These are phyloP conservation scores for Wickerhamiella occidentalis DNA, from an alignment of 805 yeast species.

Conservation along the genomic window DNA sequence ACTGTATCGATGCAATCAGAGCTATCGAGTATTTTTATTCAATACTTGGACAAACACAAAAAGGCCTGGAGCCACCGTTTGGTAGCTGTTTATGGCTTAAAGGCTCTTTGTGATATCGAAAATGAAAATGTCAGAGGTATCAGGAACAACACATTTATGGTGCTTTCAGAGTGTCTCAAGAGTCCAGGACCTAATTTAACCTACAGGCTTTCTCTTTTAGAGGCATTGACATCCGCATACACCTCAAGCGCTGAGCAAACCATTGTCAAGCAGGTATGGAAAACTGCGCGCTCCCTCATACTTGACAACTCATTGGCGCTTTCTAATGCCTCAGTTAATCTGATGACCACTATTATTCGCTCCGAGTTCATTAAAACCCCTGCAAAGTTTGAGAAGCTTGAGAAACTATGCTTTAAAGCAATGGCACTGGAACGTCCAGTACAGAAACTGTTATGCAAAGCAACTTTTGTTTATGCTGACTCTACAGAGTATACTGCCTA, in stretches of 20 bases:
- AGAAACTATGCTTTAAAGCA: constrained; percentile 20
- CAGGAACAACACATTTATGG: constrained; percentile 17
- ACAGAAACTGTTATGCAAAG: background rate
- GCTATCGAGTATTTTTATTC: constrained; percentile 5
- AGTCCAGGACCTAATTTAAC: constrained; percentile 11
- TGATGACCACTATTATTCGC: constrained; percentile 21
- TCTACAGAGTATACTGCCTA: background rate
- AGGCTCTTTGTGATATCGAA: constrained; percentile 6
- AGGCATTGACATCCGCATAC: constrained; percentile 11
- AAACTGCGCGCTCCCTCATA: constrained; percentile 21
- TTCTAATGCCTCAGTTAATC: constrained; percentile 25
- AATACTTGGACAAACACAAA: constrained; percentile 9
- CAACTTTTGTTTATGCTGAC: background rate
- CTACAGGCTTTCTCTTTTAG: constrained; percentile 18
- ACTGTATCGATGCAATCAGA: constrained; percentile 4
- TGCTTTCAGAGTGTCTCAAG: constrained; percentile 16
- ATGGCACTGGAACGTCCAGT: background rate
- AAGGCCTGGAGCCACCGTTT: constrained; percentile 7
- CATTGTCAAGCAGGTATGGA: constrained; percentile 26
- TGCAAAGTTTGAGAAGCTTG: constrained; percentile 24
- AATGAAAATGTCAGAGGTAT: constrained; percentile 17
- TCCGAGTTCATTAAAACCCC: constrained; percentile 19
- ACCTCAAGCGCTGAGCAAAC: constrained; percentile 24
- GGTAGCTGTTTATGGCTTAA: constrained; percentile 3
- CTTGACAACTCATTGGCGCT: constrained; percentile 25